Conservation (phyloP, 2,329 filamentous ascomycete genomes). For the Graphilbum ipis-grandicollis region DNA sequence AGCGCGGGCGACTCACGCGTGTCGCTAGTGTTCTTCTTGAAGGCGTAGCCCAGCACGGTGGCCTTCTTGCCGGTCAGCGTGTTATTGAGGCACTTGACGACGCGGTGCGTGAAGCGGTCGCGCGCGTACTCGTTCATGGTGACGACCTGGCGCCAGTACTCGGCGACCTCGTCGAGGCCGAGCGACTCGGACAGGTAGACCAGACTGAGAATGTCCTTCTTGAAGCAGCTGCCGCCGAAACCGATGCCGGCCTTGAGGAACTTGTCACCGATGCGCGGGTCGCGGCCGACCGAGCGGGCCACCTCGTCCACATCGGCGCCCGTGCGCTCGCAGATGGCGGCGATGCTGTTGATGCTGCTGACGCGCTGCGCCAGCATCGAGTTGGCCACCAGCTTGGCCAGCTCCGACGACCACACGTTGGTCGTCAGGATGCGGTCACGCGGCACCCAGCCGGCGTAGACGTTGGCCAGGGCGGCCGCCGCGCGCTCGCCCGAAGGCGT, state of each 20-base stretch:
- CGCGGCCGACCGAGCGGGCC: conserved; percentile 47
- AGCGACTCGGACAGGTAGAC: conserved; percentile 57
- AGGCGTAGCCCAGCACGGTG: conserved; percentile 56
- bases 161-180: conserved; percentile 51
- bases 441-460: conserved; percentile 59
- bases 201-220: conserved; percentile 61
- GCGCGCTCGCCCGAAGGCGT: conserved; percentile 43
- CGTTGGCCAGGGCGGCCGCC: conserved; percentile 41
- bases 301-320: conserved; percentile 64
- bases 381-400: conserved; percentile 65
- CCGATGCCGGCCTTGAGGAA: conserved; percentile 62
- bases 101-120: conserved; percentile 46
- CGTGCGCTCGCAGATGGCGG: conserved; percentile 61
- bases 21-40: conserved; percentile 66
- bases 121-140: conserved; percentile 63
- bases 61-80: conserved; percentile 55
- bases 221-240: conserved; percentile 68
- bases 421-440: conserved; percentile 49
- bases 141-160: conserved; percentile 60
- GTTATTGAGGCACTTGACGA: conserved; percentile 48
- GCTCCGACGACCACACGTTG: conserved; percentile 62
- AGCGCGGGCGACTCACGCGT: conserved; percentile 55
- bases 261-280: conserved; percentile 53
- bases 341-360: conserved; percentile 65
- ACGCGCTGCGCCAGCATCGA: conserved; percentile 68